Evolutionary conservation across 805 yeast genomes (phyloP), one percentile per base, ranked within the genome.

Genomic region (Starmerella asiatica): DNA sequence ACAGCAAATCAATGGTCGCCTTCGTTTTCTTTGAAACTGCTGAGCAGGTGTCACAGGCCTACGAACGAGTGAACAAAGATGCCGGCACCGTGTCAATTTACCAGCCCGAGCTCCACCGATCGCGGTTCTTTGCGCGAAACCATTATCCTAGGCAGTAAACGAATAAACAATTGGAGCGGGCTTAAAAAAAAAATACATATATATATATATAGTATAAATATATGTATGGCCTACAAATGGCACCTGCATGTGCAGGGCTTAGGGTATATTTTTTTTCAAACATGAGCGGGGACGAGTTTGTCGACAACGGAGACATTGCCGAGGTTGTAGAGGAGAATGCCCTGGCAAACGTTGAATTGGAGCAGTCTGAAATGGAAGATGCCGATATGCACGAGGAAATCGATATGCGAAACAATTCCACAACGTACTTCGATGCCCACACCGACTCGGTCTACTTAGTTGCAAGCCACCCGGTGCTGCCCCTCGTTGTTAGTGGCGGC

Each of bases 401-500:
- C 26, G 97, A 86, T 55, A 64, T 86, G 75, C 68, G 86, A 36
- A 88, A 88, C 62, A 88, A 88, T 61, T 83, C 97, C 6, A 72
- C 78, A 63, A 67, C 83, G 0, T 91, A 83, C 59, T 91, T 91
- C 58, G 98, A 91, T 56, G 69, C 71, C 49, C 99, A 91, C 56
- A 68, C 71, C 40, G 98, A 91, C 59, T 83, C 95, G 2, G 72
- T 88, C 3, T 88, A 80, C 60, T 68, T 80, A 12, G 68, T 91
- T n/a, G 73, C 81, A 36, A 64, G 76, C 5, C 96, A 91, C 57
- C 96, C 96, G 29, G 68, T 68, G 5, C 66, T 85, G 44, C 96
- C 96, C 15, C 52, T 67, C 58, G 91, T 82, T 7, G 79, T 77
- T n/a, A 71, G 88, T 18, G 98, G 99, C 23, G 97, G 95, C 31